These are phyloP conservation scores for Chalciporus chontae DNA, from an alignment of 768 basidiomycete species.

Conservation along the genomic window DNA sequence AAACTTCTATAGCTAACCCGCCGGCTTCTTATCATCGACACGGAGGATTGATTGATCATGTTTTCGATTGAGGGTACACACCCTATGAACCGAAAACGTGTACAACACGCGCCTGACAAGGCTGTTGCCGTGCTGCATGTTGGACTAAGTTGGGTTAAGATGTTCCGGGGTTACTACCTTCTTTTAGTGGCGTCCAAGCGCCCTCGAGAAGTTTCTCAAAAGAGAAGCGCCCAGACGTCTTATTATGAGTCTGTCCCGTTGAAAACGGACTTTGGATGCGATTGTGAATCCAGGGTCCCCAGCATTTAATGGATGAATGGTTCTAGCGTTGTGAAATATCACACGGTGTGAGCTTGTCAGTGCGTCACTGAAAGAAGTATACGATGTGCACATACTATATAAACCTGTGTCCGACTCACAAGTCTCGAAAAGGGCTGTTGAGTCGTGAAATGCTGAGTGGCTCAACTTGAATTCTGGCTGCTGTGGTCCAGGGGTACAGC, in stretches of 20 bases:
- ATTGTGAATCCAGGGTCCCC: slow-evolving; percentile 1
- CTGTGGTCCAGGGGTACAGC: not conserved
- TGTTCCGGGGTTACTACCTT: slow-evolving; percentile 17
- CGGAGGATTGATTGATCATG: slow-evolving; percentile 21
- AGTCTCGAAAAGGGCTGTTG: not conserved
- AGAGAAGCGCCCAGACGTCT: slow-evolving; percentile 10
- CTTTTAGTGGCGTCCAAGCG: slow-evolving; percentile 22
- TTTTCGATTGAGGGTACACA: slow-evolving; percentile 33
- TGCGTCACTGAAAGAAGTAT: not conserved
- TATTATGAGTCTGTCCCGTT: slow-evolving; percentile 5
- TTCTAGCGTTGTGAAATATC: slow-evolving; percentile 12
- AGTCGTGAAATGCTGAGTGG: too few species aligned
- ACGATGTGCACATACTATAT: not conserved
- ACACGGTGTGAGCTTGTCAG: not conserved
- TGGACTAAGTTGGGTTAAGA: slow-evolving; percentile 13
- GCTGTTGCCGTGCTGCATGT: slow-evolving; percentile 29
- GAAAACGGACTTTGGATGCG: slow-evolving; percentile 14
- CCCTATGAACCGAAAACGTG: slow-evolving; percentile 36
- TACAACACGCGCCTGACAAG: slow-evolving; percentile 30
- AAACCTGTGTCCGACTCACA: slow-evolving; percentile 5
- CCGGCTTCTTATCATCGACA: slow-evolving; percentile 29
- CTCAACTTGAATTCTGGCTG: too few species aligned
- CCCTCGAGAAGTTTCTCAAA: slow-evolving; percentile 13
- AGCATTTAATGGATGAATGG: not conserved
- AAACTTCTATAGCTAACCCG: slow-evolving; percentile 10